Evolutionary conservation across 768 basidiomycete genomes (phyloP).

Genomic region (Suillus subalutaceus): DNA sequence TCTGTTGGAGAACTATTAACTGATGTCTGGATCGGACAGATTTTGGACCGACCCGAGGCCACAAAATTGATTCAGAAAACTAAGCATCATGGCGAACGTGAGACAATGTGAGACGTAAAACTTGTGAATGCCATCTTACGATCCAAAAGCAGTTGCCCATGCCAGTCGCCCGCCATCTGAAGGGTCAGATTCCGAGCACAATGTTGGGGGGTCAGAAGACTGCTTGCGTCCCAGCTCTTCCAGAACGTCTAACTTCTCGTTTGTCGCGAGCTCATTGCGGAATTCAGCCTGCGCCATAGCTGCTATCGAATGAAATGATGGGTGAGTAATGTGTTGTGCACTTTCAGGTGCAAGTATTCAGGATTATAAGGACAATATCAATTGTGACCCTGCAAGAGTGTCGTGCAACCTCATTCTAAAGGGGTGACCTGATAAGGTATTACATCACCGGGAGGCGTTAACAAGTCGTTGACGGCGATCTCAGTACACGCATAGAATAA

Average conservation of each 20-base stretch:
- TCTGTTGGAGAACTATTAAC: constrained; percentile 14
- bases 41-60: constrained; percentile 25
- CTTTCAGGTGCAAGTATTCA: background rate
- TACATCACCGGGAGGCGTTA: background rate
- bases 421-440: background rate
- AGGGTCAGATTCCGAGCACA: background rate
- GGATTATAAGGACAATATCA: background rate
- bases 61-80: constrained; percentile 31
- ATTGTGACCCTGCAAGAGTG: background rate
- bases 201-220: background rate
- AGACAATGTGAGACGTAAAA: background rate
- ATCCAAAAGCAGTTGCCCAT: constrained; percentile 17
- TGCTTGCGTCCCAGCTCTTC: constrained; percentile 3
- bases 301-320: background rate
- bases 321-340: background rate
- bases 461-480: background rate
- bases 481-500: background rate
- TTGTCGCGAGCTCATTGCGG: background rate
- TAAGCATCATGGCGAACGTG: background rate
- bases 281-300: background rate
- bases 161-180: constrained; percentile 14
- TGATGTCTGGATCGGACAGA: background rate
- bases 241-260: background rate
- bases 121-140: constrained; percentile 7
- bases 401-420: background rate